These are phyloP conservation scores for Ceratocystis colombiana DNA, from an alignment of 2,329 filamentous ascomycete genomes.

Conservation along the genomic window DNA sequence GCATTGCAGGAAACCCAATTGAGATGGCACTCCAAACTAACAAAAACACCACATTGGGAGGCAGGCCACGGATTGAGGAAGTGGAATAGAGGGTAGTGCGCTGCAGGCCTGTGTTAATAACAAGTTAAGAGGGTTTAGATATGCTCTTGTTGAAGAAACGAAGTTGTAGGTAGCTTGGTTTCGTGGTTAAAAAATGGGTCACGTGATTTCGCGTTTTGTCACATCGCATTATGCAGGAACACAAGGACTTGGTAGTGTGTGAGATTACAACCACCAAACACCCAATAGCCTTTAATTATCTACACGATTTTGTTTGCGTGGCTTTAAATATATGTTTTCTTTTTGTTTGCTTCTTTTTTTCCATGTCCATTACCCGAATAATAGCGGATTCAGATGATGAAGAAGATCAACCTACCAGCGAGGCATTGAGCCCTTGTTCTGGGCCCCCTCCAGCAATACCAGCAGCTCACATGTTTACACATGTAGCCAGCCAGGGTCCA, in stretches of 20 bases:
- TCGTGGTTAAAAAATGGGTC: neutral
- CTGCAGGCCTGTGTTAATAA: neutral
- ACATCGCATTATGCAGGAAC: neutral
- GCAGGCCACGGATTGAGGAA: conserved; percentile 46
- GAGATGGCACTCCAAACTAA: conserved; percentile 27
- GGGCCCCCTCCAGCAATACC: neutral
- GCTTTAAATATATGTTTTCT: neutral
- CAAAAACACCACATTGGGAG: neutral
- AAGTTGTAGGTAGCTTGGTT: neutral
- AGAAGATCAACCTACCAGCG: conserved; percentile 28
- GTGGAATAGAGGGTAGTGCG: conserved; percentile 41
- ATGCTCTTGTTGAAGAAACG: neutral
- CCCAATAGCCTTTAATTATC: neutral
- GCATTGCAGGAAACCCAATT: conserved; percentile 27
- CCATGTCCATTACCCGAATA: conserved; percentile 25
- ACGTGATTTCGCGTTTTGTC: conserved; percentile 8
- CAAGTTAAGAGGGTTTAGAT: neutral
- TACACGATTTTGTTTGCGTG: neutral
- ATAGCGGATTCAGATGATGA: conserved; percentile 38
- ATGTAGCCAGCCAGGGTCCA: neutral
- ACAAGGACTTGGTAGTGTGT: neutral
- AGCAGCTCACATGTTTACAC: neutral
- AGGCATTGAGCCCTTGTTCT: conserved; percentile 23
- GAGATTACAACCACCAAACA: neutral
- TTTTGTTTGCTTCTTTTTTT: neutral